A percentile compares a stretch with the other conserved stretches of the same genome.
These are phyloP conservation scores for Sporothrix variecibatus DNA, from an alignment of 2,329 filamentous ascomycete genomes.

Conservation along the genomic window DNA sequence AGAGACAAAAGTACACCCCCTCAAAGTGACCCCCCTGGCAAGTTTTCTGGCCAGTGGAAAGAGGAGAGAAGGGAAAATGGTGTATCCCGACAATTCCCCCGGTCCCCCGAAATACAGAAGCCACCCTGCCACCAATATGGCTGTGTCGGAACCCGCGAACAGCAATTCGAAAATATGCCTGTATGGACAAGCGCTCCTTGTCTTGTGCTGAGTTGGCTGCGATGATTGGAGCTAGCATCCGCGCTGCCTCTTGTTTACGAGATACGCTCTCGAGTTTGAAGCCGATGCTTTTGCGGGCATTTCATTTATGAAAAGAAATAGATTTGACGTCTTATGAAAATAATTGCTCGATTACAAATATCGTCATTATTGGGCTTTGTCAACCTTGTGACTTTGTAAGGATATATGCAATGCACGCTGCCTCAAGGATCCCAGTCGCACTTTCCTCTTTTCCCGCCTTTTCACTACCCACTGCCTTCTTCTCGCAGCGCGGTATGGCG, in stretches of 20 bases:
- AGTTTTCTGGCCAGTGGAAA: neutral
- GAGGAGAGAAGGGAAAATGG: neutral
- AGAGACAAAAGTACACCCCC: neutral
- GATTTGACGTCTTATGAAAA: neutral
- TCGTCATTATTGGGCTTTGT: too few species aligned
- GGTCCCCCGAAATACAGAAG: neutral
- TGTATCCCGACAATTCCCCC: neutral
- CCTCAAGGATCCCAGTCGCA: neutral
- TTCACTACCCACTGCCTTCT: neutral
- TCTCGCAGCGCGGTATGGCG: neutral
- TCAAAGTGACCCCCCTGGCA: neutral
- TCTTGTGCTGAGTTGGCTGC: neutral
- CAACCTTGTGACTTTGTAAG: slow-evolving; percentile 2
- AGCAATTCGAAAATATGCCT: neutral
- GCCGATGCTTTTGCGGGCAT: neutral
- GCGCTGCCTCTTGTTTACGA: neutral
- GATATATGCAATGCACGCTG: neutral
- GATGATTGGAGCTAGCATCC: neutral
- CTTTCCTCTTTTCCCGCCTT: neutral
- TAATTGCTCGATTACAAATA: neutral
- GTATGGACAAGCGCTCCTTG: neutral
- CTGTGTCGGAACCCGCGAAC: neutral
- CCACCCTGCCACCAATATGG: neutral
- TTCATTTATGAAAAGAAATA: neutral
- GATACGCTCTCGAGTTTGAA: neutral